Conservation (phyloP, 2,329 filamentous ascomycete species). For the Penicillium glabrum region DNA sequence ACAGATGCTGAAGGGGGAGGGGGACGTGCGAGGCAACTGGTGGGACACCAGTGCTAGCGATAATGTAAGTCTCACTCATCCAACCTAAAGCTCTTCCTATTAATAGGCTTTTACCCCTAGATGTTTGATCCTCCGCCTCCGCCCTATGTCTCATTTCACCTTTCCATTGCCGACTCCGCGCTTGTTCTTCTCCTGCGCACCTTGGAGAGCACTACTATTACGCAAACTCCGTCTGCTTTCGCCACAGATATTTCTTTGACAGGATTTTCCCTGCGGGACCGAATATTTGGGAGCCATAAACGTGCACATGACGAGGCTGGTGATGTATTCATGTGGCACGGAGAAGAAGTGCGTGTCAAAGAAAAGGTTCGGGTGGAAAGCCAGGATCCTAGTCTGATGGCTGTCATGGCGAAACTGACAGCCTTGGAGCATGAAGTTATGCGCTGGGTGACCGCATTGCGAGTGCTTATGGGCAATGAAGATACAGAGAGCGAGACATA, state of each 20-base stretch:
- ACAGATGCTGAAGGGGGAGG: constrained; percentile 56
- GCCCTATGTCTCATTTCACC: constrained; percentile 68
- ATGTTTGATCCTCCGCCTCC: constrained; percentile 64
- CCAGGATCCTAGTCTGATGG: constrained; percentile 82
- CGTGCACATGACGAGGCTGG: constrained; percentile 79
- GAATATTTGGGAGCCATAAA: constrained; percentile 51
- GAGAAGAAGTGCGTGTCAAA: constrained; percentile 75
- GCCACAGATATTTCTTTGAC: constrained; percentile 65
- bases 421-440: constrained; percentile 73
- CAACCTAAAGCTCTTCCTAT: not conserved
- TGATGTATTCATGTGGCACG: constrained; percentile 68
- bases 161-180: constrained; percentile 68
- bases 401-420: constrained; percentile 77
- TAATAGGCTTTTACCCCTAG: constrained; percentile 24
- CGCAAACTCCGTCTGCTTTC: constrained; percentile 63
- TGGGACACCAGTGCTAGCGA: constrained; percentile 55
- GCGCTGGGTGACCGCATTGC: constrained; percentile 69
- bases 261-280: constrained; percentile 59
- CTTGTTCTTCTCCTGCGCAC: constrained; percentile 70
- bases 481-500: constrained; percentile 39
- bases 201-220: constrained; percentile 62
- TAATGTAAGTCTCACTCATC: constrained; percentile 50
- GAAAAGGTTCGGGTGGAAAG: constrained; percentile 89
- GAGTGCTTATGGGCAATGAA: constrained; percentile 72
- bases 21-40: constrained; percentile 54